Base-by-base conservation (phyloP, 1,139 yeast species). In the Pichia sp. region DNA sequence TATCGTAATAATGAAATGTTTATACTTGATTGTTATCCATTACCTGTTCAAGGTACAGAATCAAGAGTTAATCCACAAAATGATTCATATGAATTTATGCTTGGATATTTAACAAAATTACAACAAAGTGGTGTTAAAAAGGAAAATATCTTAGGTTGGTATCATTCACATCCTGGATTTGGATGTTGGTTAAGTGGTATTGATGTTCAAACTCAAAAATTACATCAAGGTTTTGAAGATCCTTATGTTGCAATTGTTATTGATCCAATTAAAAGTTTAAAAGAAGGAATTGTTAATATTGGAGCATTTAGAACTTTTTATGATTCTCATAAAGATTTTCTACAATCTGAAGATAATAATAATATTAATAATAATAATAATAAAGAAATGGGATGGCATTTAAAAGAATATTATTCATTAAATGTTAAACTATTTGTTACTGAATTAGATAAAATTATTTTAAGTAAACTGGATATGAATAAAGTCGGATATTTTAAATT, bases 91-190 rank as follows among this genome's bases (percentile, higher is more conserved):
- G 97, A 90, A 62, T 92, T 83, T 62, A 90, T 92, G 96, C 95
- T 90, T 2, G 82, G 80, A 53, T 89, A 84, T 62, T 67, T 85
- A 43, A 81, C 81, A 48, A 71, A 76, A 33, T 48, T 55, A 35
- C 71, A 80, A 58, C 77, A 81, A 49, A 69, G 68, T 39, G 48
- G 47, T 2, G 78, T 77, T 8, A 68, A 81, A 26, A 75, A 74
- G 43, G 79, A 72, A 48, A 76, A 85, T 55, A 84, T 92, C 32
- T 87, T 89, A 16, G 97, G 97, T 7, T 86, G 95, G 95, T 86
- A 90, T 64, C 96, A 92, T 64, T 89, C 97, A 3, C 98, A 92
- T 63, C 97, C 97, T 0, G 97, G 97, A 0, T 92, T 89, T 63
- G 97, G 97, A 35, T 86, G 96, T 61, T 85, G 96, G 95, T 66